Evolutionary conservation across 2,329 filamentous ascomycete species (phyloP).

Genomic region (Meredithiella fracta): DNA sequence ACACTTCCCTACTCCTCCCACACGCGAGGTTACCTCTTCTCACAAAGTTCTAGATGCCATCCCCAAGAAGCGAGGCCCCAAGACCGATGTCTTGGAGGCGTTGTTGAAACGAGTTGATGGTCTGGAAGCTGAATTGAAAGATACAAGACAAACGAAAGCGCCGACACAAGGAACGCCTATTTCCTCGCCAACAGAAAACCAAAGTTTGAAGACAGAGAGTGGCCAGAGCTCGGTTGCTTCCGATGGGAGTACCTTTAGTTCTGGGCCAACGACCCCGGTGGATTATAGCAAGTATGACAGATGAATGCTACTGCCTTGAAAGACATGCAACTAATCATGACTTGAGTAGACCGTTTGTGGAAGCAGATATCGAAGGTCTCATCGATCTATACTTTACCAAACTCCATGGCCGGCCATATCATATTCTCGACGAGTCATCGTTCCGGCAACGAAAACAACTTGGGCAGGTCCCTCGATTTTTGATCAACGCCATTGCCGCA

Average conservation of each 20-base stretch:
- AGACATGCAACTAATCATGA: background rate
- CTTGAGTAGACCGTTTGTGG: background rate
- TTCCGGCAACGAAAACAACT: constrained; percentile 56
- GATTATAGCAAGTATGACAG: too few species aligned
- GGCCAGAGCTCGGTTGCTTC: constrained; percentile 19
- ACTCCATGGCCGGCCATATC: constrained; percentile 67
- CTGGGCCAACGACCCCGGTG: background rate
- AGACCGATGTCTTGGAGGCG: constrained; percentile 76
- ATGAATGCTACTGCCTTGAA: too few species aligned
- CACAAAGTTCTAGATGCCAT: constrained; percentile 48
- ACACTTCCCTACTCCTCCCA: constrained; percentile 8
- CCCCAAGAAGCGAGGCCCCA: constrained; percentile 77
- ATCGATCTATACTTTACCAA: constrained; percentile 66
- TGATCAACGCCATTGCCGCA: constrained; percentile 42
- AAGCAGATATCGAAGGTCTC: constrained; percentile 35
- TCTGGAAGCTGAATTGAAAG: constrained; percentile 62
- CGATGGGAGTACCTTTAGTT: background rate
- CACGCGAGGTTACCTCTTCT: constrained; percentile 11
- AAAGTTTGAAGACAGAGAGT: too few species aligned
- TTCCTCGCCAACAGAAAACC: too few species aligned
- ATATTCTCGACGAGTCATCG: constrained; percentile 61
- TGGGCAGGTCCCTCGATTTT: constrained; percentile 43
- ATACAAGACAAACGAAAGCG: constrained; percentile 31
- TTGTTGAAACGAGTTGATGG: constrained; percentile 73
- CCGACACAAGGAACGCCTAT: background rate